A percentile compares a stretch with the other conserved stretches of the same genome.
phyloP scores from a whole-genome alignment of 768 basidiomycete genomes.

The Mycena amicta region DNA sequence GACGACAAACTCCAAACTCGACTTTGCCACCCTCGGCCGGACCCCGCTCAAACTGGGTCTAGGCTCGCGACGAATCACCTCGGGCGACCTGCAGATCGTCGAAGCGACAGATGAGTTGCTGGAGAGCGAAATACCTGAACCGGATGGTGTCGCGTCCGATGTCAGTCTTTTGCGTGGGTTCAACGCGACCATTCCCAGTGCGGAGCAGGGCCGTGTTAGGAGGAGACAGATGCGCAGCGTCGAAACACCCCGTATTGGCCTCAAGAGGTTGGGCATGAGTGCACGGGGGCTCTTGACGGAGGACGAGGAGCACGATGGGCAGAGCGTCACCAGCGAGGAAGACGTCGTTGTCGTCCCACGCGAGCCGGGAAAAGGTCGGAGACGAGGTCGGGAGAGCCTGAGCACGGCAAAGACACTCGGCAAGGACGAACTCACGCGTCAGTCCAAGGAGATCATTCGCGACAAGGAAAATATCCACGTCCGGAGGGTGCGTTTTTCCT shows the following conservation, averaged over 20 bases:
- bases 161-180: constrained; percentile 89
- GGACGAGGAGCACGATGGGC: constrained; percentile 55
- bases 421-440: constrained; percentile 81
- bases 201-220: constrained; percentile 75
- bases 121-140: constrained; percentile 70
- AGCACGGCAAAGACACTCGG: constrained; percentile 73
- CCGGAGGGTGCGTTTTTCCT: constrained; percentile 64
- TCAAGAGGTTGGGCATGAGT: constrained; percentile 78
- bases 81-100: constrained; percentile 80
- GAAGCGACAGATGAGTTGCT: constrained; percentile 83
- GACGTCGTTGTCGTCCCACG: constrained; percentile 67
- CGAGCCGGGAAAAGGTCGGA: constrained; percentile 45
- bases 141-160: constrained; percentile 66
- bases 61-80: constrained; percentile 69
- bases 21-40: constrained; percentile 80
- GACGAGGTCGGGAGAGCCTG: constrained; percentile 65
- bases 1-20: constrained; percentile 46
- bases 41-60: constrained; percentile 73
- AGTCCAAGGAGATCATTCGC: constrained; percentile 80
- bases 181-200: constrained; percentile 91
- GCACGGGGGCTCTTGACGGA: constrained; percentile 74
- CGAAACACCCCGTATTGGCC: constrained; percentile 71
- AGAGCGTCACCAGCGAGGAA: constrained; percentile 74
- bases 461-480: constrained; percentile 95
- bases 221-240: constrained; percentile 80